Evolutionary conservation across 208 protist species (phyloP).

Genomic region (Trypanosoma rangeli): DNA sequence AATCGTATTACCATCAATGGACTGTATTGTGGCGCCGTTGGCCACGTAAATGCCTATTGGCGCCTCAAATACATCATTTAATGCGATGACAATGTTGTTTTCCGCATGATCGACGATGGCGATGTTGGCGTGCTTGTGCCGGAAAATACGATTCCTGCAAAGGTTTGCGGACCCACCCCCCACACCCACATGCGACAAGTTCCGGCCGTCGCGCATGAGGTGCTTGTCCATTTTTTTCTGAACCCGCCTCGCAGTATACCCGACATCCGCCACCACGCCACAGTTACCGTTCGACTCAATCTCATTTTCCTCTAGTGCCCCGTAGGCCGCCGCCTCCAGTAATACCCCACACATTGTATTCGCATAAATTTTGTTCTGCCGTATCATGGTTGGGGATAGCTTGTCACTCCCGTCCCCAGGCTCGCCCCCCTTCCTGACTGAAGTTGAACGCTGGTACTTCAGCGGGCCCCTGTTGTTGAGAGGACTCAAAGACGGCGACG

Average conservation of each 20-base stretch:
- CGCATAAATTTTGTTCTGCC: slow-evolving; percentile 52
- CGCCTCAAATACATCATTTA: slow-evolving; percentile 65
- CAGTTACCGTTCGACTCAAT: slow-evolving; percentile 69
- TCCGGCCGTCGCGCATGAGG: neutral
- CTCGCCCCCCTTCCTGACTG: neutral
- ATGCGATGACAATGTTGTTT: slow-evolving; percentile 30
- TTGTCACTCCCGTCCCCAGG: neutral
- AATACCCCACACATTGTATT: slow-evolving; percentile 77
- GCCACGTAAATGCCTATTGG: slow-evolving; percentile 66
- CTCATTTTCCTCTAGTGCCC: slow-evolving; percentile 64
- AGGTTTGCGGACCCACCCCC: slow-evolving; percentile 19
- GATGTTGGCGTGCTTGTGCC: slow-evolving; percentile 64
- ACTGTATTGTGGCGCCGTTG: slow-evolving; percentile 41
- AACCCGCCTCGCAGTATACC: slow-evolving; percentile 40
- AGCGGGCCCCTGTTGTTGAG: neutral
- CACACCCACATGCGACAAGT: neutral
- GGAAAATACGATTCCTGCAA: slow-evolving; percentile 55
- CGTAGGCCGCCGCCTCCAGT: slow-evolving; percentile 42
- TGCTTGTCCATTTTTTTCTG: slow-evolving; percentile 31
- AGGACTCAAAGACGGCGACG: neutral
- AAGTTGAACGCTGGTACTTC: neutral
- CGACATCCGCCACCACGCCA: slow-evolving; percentile 61
- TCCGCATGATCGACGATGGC: slow-evolving; percentile 35
- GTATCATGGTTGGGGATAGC: slow-evolving; percentile 20
- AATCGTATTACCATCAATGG: slow-evolving; percentile 58